Percentiles rank a stretch among this genome's conserved stretches.
These are phyloP conservation scores for Gonium pectorale DNA, from an alignment of 139 green algal species.

Conservation along the genomic window DNA sequence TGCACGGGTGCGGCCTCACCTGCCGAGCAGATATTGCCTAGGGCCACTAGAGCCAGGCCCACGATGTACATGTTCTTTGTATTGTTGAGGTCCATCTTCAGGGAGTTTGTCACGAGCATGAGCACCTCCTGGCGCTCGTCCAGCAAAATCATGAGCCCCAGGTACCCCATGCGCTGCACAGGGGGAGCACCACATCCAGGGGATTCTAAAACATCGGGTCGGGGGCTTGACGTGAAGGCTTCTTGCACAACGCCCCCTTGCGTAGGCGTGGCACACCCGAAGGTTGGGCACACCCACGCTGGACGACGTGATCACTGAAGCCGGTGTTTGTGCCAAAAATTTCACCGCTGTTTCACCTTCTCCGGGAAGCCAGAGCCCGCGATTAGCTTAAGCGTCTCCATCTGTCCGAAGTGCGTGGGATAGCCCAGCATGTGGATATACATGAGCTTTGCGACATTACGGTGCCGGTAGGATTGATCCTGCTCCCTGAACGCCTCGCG, in stretches of 20 bases:
- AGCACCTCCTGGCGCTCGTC: slow-evolving; percentile 99
- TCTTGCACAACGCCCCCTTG: background rate
- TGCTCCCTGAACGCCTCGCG: slow-evolving; percentile 90
- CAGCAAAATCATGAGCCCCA: slow-evolving; percentile 97
- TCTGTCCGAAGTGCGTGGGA: slow-evolving; percentile 99
- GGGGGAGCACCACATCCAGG: too few species aligned
- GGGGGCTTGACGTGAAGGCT: background rate
- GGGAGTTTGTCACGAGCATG: slow-evolving; percentile 99
- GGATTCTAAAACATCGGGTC: too few species aligned
- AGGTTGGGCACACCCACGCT: too few species aligned
- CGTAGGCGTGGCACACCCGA: too few species aligned
- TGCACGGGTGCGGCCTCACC: slow-evolving; percentile 41
- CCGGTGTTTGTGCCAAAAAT: too few species aligned
- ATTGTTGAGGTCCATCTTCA: slow-evolving; percentile 96
- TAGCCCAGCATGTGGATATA: slow-evolving; percentile 99
- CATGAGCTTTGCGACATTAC: slow-evolving; percentile 99
- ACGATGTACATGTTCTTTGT: slow-evolving; percentile 88
- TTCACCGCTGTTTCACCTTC: slow-evolving; percentile 81
- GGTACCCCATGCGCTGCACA: slow-evolving; percentile 97
- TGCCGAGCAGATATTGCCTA: slow-evolving; percentile 97
- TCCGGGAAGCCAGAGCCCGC: slow-evolving; percentile 85
- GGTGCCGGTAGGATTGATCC: slow-evolving; percentile 76
- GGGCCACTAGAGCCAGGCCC: slow-evolving; percentile 91
- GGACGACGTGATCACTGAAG: too few species aligned
- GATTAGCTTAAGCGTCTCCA: slow-evolving; percentile 99